Conservation (phyloP, 2,329 filamentous ascomycete species). For the Diplodia seriata region DNA sequence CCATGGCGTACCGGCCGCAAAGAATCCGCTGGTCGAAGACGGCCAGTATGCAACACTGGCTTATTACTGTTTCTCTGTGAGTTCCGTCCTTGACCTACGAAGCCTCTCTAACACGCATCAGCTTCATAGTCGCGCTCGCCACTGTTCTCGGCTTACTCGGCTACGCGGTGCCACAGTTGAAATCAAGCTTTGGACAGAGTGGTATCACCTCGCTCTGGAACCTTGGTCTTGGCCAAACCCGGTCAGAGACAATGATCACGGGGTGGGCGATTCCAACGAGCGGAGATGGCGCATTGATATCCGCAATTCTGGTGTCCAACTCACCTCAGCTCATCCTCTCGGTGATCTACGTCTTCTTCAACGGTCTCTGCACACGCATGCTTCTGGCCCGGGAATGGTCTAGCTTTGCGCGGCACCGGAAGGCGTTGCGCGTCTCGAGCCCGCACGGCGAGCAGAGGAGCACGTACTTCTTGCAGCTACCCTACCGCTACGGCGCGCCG, state of each 20-base stretch:
- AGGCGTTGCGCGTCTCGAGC: slow-evolving; percentile 52
- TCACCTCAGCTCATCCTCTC: slow-evolving; percentile 48
- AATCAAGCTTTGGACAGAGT: neutral
- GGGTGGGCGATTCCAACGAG: slow-evolving; percentile 7
- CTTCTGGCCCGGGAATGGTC: slow-evolving; percentile 56
- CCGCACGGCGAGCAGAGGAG: slow-evolving; percentile 42
- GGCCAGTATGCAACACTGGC: neutral
- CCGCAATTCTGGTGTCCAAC: slow-evolving; percentile 11
- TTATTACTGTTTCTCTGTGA: neutral
- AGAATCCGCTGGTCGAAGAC: slow-evolving; percentile 1
- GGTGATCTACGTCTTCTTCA: slow-evolving; percentile 56
- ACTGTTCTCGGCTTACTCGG: slow-evolving; percentile 5
- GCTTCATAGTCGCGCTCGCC: neutral
- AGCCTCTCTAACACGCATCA: neutral
- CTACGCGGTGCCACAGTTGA: slow-evolving; percentile 6
- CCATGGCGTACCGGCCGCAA: neutral
- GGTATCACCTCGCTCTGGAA: neutral
- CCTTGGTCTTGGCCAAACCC: neutral
- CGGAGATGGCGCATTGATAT: neutral
- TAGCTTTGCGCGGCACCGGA: slow-evolving; percentile 34
- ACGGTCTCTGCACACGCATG: slow-evolving; percentile 56
- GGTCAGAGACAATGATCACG: slow-evolving; percentile 3
- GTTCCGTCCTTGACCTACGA: neutral
- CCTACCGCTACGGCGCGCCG: slow-evolving; percentile 48
- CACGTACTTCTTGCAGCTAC: slow-evolving; percentile 47